phyloP scores from a whole-genome alignment of 306 rosid genomes.

The Acacia crassicarpa region DNA sequence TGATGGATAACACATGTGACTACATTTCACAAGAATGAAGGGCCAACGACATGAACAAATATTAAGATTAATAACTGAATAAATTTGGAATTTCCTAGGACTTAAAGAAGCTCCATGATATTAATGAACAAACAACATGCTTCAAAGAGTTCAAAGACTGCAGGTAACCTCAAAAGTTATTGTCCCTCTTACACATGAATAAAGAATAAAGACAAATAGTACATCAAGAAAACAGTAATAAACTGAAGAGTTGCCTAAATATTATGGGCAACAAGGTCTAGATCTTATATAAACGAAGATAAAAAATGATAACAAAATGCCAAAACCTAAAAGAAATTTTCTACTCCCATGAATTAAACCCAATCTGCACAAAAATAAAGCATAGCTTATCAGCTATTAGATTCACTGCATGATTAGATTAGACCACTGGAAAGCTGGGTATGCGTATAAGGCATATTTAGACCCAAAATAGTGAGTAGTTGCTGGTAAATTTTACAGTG shows the following conservation, averaged over 20 bases:
- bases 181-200: background rate
- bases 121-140: background rate
- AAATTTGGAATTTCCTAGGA: background rate
- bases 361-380: constrained; percentile 14
- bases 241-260: background rate
- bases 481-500: constrained; percentile 11
- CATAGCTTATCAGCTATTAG: constrained; percentile 7
- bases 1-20: background rate
- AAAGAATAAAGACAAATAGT: background rate
- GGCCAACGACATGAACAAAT: background rate
- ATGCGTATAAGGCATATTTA: background rate
- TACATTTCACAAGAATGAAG: background rate
- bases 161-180: background rate
- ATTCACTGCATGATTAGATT: background rate
- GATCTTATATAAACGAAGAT: background rate
- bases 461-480: constrained; percentile 14
- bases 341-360: constrained; percentile 13
- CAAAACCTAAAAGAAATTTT: constrained; percentile 7
- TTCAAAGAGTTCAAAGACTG: background rate
- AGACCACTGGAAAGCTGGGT: constrained; percentile 9
- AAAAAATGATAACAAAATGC: background rate
- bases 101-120: background rate
- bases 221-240: constrained; percentile 18
- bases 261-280: background rate
- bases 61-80: background rate